Evolutionary conservation across 345 rosid genomes (phyloP), one percentile per base, ranked within the genome.

Genomic region (Lumnitzera racemosa): DNA sequence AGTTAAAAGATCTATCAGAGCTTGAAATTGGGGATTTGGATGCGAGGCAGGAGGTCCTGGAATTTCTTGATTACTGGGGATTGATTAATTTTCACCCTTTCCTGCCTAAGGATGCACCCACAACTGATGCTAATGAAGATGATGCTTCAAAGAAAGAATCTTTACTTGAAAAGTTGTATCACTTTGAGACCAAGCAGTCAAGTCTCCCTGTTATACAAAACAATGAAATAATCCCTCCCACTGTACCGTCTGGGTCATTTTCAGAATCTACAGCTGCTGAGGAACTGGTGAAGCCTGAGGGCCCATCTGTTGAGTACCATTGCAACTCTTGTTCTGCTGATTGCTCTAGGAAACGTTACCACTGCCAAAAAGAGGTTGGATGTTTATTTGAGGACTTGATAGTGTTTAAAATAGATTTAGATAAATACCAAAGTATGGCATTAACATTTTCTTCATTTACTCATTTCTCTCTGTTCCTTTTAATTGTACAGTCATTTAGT

Each of bases 51-150:
- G 99, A 90, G 76, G 87, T 95, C 67, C 71, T 90, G 72, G 95
- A 95, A 74, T 95, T 95, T 80, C 77, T 95, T 83, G 97, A 95
- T 57, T 88, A 83, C 74, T 95, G 97, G 99, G 99, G 99, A 67
- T 81, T 95, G 78, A 85, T 90, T 67, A 95, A 95, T 73, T 95
- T 95, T 65, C 99, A 95, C 61, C 97, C 97, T 51, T 82, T 88
- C 61, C 90, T 78, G 20, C 73, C 81, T 36, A 52, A 56, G 46
- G 95, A 78, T 56, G 46, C 82, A 66, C 50, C 73, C 61, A 51
- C 62, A 50, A 60, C 76, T 51, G 70, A 50, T 65, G 72, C 67
- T 51, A 80, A 74, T 68, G 55, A 62, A 71, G 80, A 67, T 59
- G 78, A 41, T 46, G 67, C 53, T 20, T 71, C 71, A 29, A 61